Evolutionary conservation across 495 filamentous ascomycete genomes (phyloP), one percentile per base, ranked within the genome.

Genomic region (Apodospora peruviana): DNA sequence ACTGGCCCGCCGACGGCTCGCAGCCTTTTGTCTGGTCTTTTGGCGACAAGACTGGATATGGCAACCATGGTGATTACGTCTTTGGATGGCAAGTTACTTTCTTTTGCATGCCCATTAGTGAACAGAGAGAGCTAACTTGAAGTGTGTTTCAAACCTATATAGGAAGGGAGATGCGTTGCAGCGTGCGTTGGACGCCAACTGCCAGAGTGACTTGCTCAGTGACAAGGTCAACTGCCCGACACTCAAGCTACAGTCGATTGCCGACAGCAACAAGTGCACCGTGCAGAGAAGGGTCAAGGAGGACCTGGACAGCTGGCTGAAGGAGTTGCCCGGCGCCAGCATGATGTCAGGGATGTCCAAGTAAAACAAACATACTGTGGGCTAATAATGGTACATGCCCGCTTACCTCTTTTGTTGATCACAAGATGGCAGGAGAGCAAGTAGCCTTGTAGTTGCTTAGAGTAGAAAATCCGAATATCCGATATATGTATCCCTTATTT

Each of bases 21-120:
- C 69, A 74, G 51, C 72, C 71, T 16, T 74, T 75, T 51, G 65
- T 74, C 17, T 75, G 71, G 71, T 67, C 61, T 38, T 71, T 69
- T 48, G 69, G 68, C 29, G 62, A 73, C 40, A 35, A 32, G 12
- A 65, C 64, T 1, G 68, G 68, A 2, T 69, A 65, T 47, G 66
- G 64, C 3, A 68, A 62, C 34, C 66, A 71, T 45, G 68, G 66
- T 1, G 66, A 71, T 48, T 68, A 69, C 25, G 48, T 70, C 3
- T 71, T 71, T 48, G 63, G 67, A 14, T 66, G 64, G 64, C 14
- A 32, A 32, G 27, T 32, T 14, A n/a, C n/a, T n/a, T n/a, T n/a
- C n/a, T n/a, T n/a, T n/a, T n/a, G n/a, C n/a, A n/a, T n/a, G n/a
- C n/a, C n/a, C n/a, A n/a, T n/a, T n/a, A n/a, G n/a, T n/a, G n/a